Percentiles rank a stretch among this genome's conserved stretches.
Conservation (phyloP, 441 rosid genomes). For the Gossypium lobatum region DNA sequence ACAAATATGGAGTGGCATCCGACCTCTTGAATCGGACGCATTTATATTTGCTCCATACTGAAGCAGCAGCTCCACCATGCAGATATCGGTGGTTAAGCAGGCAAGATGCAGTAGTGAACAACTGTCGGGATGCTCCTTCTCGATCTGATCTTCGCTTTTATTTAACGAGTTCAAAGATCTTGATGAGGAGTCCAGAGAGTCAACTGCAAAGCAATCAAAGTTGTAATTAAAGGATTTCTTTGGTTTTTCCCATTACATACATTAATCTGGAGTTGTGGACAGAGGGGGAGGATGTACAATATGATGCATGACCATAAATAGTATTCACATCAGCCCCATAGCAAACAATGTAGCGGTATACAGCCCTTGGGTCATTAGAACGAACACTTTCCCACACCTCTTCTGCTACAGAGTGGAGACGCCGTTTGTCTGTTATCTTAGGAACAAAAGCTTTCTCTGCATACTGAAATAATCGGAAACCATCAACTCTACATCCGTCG, state of each 20-base stretch:
- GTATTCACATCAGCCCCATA: conserved; percentile 65
- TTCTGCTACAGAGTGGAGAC: conserved; percentile 41
- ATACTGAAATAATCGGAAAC: conserved; percentile 50
- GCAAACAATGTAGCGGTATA: conserved; percentile 76
- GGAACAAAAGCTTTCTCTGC: conserved; percentile 67
- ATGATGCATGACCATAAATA: conserved; percentile 53
- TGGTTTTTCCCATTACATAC: conserved; percentile 37
- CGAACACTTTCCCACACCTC: conserved; percentile 71
- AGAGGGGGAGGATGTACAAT: conserved; percentile 42
- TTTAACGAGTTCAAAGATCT: conserved; percentile 31
- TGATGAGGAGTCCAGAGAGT: conserved; percentile 36
- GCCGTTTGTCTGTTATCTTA: conserved; percentile 46
- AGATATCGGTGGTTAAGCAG: conserved; percentile 73
- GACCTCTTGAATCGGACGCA: conserved; percentile 62
- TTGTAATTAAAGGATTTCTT: conserved; percentile 15
- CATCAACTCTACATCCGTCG: neutral
- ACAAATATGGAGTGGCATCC: conserved; percentile 71
- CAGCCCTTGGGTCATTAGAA: conserved; percentile 74
- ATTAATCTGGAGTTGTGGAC: conserved; percentile 28
- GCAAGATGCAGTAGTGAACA: conserved; percentile 93
- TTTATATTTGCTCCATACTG: conserved; percentile 83
- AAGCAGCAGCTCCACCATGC: conserved; percentile 84
- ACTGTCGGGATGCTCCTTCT: conserved; percentile 46
- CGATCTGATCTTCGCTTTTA: conserved; percentile 31
- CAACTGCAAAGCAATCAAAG: conserved; percentile 12